phyloP scores from a whole-genome alignment of 1,284 basidiomycete species.

The Ceraceosorus guamensis region DNA sequence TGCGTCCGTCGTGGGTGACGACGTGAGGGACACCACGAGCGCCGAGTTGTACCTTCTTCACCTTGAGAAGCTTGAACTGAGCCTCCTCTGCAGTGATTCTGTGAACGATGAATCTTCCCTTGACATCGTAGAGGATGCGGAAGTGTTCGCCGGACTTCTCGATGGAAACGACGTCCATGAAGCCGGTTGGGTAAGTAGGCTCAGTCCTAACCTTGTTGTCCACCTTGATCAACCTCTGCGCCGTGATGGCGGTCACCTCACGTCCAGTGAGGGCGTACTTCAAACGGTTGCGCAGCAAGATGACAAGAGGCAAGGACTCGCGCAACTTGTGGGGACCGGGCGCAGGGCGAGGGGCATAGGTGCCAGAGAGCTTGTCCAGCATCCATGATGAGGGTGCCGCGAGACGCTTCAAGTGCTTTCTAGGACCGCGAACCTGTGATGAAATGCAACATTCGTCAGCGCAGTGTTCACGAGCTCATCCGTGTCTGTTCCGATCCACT shows the following conservation, averaged over 20 bases:
- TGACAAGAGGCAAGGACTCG: conserved; percentile 68
- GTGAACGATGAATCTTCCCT: conserved; percentile 95
- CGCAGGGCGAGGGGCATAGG: conserved; percentile 92
- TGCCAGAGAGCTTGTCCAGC: conserved; percentile 97
- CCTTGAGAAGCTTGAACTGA: conserved; percentile 95
- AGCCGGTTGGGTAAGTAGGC: conserved; percentile 90
- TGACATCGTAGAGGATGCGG: conserved; percentile 98
- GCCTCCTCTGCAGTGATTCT: conserved; percentile 98
- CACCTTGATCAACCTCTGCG: conserved; percentile 95
- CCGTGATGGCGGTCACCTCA: conserved; percentile 90
- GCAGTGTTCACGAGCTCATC: too few species aligned
- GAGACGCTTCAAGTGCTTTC: conserved; percentile 98
- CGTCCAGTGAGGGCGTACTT: conserved; percentile 96
- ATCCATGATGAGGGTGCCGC: conserved; percentile 98
- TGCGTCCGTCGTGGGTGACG: conserved; percentile 98
- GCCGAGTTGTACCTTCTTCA: conserved; percentile 83
- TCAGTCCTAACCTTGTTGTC: conserved; percentile 99
- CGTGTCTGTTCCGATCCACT: too few species aligned
- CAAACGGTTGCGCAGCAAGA: conserved; percentile 94
- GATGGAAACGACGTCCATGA: conserved; percentile 95
- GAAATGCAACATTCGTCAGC: too few species aligned
- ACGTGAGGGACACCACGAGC: conserved; percentile 91
- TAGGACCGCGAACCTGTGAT: conserved; percentile 67
- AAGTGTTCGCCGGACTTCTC: conserved; percentile 99
- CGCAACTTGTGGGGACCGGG: conserved; percentile 98